Percentiles rank a stretch among this genome's conserved stretches.
phyloP scores from a whole-genome alignment of 176 grass and related monocot species.

The Paspalum notatum region DNA sequence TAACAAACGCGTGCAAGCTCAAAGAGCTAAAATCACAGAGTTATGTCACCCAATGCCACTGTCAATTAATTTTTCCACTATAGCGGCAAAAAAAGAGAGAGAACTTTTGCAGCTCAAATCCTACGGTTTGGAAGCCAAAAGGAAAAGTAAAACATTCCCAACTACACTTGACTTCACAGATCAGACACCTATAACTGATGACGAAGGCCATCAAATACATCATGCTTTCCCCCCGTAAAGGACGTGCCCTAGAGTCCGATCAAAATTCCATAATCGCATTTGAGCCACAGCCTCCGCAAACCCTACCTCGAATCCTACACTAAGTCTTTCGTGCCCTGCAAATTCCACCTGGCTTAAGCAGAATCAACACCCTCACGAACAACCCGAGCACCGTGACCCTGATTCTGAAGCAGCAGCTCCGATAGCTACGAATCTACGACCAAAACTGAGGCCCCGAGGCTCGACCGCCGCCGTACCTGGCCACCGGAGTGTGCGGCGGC shows the following conservation, averaged over 20 bases:
- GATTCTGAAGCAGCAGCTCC: conserved; percentile 7
- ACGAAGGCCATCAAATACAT: conserved; percentile 10
- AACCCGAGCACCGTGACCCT: not conserved
- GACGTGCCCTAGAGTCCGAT: conserved; percentile 15
- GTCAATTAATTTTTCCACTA: not conserved
- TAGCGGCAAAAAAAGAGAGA: not conserved
- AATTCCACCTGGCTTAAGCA: conserved; percentile 5
- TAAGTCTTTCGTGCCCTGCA: conserved; percentile 2
- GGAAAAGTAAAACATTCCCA: not conserved
- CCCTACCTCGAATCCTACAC: conserved; percentile 13
- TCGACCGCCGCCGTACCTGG: conserved; percentile 55
- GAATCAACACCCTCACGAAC: conserved; percentile 1
- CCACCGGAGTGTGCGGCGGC: conserved; percentile 75
- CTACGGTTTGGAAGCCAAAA: not conserved
- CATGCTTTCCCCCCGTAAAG: not conserved
- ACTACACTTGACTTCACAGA: not conserved
- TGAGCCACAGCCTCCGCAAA: not conserved
- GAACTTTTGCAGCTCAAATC: conserved; percentile 11
- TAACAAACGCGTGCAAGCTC: not conserved
- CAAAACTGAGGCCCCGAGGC: not conserved
- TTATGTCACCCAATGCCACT: not conserved
- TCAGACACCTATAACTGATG: not conserved
- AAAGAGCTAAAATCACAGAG: not conserved
- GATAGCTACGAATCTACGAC: conserved; percentile 35
- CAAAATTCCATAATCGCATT: not conserved